Percentiles rank a stretch among this genome's conserved stretches.
Conservation (phyloP, 192 early-diverging fungal genomes). For the Coemansia aciculifera region DNA sequence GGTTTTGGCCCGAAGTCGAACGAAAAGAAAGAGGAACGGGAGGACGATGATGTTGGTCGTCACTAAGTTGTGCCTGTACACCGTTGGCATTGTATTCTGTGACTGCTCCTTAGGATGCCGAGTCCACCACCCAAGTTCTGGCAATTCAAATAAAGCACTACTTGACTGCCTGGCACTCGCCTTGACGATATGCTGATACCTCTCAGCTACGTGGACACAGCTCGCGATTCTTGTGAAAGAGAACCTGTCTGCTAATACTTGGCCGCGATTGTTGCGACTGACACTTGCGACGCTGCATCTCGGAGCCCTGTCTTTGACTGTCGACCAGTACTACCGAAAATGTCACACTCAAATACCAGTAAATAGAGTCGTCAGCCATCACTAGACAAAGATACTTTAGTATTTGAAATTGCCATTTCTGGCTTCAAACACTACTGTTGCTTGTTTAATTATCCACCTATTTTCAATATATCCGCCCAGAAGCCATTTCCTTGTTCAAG, state of each 20-base stretch:
- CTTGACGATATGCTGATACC: conserved; percentile 19
- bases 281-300: background rate
- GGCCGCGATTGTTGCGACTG: conserved; percentile 25
- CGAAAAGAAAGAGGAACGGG: background rate
- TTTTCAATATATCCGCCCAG: background rate
- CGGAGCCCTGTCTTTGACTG: conserved; percentile 55
- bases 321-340: conserved; percentile 50
- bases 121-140: conserved; percentile 28
- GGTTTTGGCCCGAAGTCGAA: conserved; percentile 23
- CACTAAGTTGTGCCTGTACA: background rate
- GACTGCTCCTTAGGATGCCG: conserved; percentile 15
- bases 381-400: background rate
- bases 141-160: background rate
- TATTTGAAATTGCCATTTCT: conserved; percentile 12
- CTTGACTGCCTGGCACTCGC: conserved; percentile 37
- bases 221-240: conserved; percentile 10
- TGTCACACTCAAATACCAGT: conserved; percentile 34
- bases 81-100: background rate
- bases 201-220: background rate
- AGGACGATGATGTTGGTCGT: background rate
- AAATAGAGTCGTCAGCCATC: conserved; percentile 40
- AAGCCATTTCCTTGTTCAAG: too few relatives aligned
- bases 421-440: conserved; percentile 28
- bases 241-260: conserved; percentile 36
- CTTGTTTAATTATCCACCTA: conserved; percentile 15